Conservation (phyloP, 208 protist genomes). For the Acanthamoeba healyi region DNA sequence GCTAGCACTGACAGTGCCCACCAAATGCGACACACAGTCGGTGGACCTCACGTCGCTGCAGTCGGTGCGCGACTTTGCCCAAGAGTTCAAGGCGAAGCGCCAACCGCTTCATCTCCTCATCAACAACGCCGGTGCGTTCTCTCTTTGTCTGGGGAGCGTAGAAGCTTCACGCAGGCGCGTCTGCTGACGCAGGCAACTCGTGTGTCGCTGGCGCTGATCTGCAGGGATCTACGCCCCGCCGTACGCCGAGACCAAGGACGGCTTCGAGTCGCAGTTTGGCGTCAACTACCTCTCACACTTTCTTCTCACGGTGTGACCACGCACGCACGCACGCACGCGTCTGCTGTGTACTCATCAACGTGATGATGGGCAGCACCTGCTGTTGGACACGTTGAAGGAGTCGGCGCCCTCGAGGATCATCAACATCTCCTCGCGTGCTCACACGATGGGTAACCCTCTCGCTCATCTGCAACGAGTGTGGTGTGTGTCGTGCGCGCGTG, state of each 20-base stretch:
- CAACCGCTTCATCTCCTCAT: slow-evolving; percentile 18
- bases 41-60: slow-evolving; percentile 33
- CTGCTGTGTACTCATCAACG: background rate
- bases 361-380: background rate
- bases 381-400: slow-evolving; percentile 58
- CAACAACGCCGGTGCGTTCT: background rate
- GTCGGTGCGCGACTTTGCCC: slow-evolving; percentile 36
- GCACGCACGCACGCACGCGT: background rate
- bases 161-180: too few species aligned
- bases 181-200: background rate
- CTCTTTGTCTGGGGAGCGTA: background rate
- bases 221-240: slow-evolving; percentile 28
- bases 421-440: slow-evolving; percentile 21
- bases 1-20: background rate
- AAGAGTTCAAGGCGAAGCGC: background rate
- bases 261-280: slow-evolving; percentile 49
- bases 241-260: slow-evolving; percentile 4
- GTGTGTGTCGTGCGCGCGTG: background rate
- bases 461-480: background rate
- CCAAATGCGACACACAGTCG: background rate
- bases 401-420: slow-evolving; percentile 8
- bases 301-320: background rate
- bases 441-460: background rate
- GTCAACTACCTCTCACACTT: slow-evolving; percentile 54
- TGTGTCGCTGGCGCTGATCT: background rate